phyloP scores from a whole-genome alignment of 257 asterid species.

The Solanum virginianum region DNA sequence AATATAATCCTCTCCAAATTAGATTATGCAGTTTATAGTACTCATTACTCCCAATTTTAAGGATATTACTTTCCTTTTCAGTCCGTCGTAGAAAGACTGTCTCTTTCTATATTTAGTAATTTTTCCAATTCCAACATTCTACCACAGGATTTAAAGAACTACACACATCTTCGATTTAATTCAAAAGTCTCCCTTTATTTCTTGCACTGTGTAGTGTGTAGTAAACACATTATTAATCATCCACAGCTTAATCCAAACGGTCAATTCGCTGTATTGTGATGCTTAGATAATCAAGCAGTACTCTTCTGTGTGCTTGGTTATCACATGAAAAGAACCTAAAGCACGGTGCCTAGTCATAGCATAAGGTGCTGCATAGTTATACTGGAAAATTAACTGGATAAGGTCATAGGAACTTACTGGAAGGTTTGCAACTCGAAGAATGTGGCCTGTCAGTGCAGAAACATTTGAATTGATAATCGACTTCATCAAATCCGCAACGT shows the following conservation, averaged over 20 bases:
- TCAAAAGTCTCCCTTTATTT: neutral
- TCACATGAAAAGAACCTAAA: neutral
- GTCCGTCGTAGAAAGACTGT: neutral
- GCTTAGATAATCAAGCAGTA: neutral
- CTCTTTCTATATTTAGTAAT: neutral
- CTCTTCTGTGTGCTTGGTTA: neutral
- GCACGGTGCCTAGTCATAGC: neutral
- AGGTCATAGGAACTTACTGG: slow-evolving; percentile 20
- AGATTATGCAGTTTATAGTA: neutral
- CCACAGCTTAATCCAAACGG: neutral
- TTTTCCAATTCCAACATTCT: neutral
- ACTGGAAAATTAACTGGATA: neutral
- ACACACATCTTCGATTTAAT: neutral
- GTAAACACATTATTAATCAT: neutral
- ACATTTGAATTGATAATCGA: slow-evolving; percentile 18
- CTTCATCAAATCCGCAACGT: slow-evolving; percentile 31
- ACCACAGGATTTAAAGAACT: neutral
- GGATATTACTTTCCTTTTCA: neutral
- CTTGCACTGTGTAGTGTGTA: neutral
- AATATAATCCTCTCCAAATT: neutral
- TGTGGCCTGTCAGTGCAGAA: slow-evolving; percentile 54
- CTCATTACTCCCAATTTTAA: neutral
- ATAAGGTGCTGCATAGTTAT: neutral
- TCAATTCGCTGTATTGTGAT: neutral
- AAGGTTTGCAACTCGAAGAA: slow-evolving; percentile 21